Evolutionary conservation across 495 filamentous ascomycete species (phyloP), one percentile per base, ranked within the genome.

Genomic region (Astrothelium macrocarpum): DNA sequence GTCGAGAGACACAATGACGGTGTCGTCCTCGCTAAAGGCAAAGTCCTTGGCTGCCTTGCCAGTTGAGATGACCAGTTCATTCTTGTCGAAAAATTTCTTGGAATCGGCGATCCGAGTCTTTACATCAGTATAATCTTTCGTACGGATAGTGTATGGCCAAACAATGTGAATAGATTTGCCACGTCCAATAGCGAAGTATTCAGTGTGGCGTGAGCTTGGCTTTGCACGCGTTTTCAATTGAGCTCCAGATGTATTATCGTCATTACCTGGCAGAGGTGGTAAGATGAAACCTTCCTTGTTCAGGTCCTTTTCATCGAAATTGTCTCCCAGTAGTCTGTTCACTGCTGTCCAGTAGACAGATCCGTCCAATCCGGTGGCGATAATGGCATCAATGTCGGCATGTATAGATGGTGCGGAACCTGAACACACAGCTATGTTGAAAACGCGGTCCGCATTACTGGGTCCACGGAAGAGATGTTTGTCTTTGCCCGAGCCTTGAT

Each of bases 21-120:
- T 89, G 71, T 99, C 95, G 76, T 97, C 95, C 70, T 92, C 90
- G 73, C 91, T 96, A 77, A 99, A 99, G 56, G 87, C 84, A 72
- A 97, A 99, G 69, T 99, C 95, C 74, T 99, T 97, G 32, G 91
- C 93, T 58, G 95, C 95, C 76, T 99, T 99, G 60, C 95, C 95
- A 61, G 91, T 97, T 53, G 90, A 88, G 73, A 99, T 94, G 75
- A 90, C 93, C 65, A 96, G 79, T 43, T 87, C 85, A 69, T 88
- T 92, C 66, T 95, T 87, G 65, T 85, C 84, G 67, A 95, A 84
- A 67, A 95, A 95, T 69, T 85, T 90, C 71, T 95, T 89, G 3
- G 82, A 89, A 71, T 95, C 88, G 65, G 91, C 85, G 32, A 86
- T 81, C 53, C 88, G 87, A 66, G 69, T 70, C 20, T 87, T 83